Percentiles rank a stretch among this genome's conserved stretches.
Evolutionary conservation across 148 eudicot genomes (phyloP).

Genomic region (Heliosperma pusillum): DNA sequence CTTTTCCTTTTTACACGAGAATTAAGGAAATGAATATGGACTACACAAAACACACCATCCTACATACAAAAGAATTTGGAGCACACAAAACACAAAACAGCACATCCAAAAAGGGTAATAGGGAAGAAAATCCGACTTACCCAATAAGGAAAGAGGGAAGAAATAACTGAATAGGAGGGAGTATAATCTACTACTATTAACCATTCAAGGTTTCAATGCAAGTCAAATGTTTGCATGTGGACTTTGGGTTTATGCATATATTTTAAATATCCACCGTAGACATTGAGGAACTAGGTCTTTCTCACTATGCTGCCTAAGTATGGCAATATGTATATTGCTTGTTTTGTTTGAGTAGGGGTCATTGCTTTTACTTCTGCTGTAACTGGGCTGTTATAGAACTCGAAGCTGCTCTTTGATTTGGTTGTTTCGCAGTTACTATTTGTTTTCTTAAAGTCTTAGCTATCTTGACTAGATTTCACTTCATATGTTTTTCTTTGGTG

Average conservation of each 20-base stretch:
- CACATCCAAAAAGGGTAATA: too few species aligned
- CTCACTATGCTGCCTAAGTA: background rate
- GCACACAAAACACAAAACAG: too few species aligned
- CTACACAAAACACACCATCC: too few species aligned
- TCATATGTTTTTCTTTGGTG: conserved; percentile 16
- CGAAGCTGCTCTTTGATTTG: background rate
- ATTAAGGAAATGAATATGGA: too few species aligned
- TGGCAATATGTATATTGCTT: background rate
- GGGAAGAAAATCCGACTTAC: too few species aligned
- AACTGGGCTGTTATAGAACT: background rate
- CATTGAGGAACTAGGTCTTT: background rate
- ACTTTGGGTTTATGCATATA: background rate
- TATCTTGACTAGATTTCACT: conserved; percentile 3
- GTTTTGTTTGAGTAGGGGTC: background rate
- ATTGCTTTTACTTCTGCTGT: background rate
- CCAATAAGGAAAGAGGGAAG: too few species aligned
- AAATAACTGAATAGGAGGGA: too few species aligned
- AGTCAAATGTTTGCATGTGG: background rate
- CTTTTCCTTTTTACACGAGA: too few species aligned
- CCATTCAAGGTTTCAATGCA: background rate
- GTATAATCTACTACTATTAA: background rate
- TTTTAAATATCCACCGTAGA: background rate
- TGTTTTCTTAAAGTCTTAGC: background rate
- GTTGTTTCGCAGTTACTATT: background rate
- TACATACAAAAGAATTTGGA: too few species aligned